Evolutionary conservation across 1,284 basidiomycete species (phyloP).

Genomic region (Xerocomus alliaceus): DNA sequence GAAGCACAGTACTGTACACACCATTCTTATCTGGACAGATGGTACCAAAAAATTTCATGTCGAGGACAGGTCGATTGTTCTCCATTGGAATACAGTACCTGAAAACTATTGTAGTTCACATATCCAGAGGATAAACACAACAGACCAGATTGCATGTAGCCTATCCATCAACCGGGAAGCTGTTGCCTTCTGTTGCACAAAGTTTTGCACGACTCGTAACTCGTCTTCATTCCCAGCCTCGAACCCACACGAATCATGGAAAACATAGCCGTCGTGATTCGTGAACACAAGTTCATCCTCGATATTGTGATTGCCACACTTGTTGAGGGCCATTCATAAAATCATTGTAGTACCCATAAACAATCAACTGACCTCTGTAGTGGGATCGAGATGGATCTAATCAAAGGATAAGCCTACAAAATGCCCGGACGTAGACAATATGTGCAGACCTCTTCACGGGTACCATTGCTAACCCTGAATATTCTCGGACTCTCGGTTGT

Average conservation of each 20-base stretch:
- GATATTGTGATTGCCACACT: slow-evolving; percentile 5
- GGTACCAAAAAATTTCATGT: background rate
- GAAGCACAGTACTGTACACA: background rate
- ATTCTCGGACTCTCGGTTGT: slow-evolving; percentile 9
- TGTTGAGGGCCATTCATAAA: background rate
- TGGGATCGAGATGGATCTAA: slow-evolving; percentile 2
- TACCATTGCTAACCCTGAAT: background rate
- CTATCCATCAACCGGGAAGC: background rate
- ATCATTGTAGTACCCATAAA: no score
- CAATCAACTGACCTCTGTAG: background rate
- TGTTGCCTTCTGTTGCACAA: background rate
- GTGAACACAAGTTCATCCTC: slow-evolving; percentile 6
- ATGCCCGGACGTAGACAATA: background rate
- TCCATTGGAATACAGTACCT: slow-evolving; percentile 15
- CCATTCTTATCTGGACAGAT: slow-evolving; percentile 11
- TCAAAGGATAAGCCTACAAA: background rate
- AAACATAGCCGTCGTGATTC: slow-evolving; percentile 4
- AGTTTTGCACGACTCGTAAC: slow-evolving; percentile 1
- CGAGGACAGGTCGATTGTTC: background rate
- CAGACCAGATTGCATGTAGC: slow-evolving; percentile 11
- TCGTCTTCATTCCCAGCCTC: slow-evolving; percentile 1
- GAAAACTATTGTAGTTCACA: background rate
- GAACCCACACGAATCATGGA: slow-evolving; percentile 9
- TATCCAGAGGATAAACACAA: background rate
- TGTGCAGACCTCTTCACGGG: slow-evolving; percentile 2